Evolutionary conservation across 441 rosid species (phyloP).

Genomic region (Theobroma grandiflorum): DNA sequence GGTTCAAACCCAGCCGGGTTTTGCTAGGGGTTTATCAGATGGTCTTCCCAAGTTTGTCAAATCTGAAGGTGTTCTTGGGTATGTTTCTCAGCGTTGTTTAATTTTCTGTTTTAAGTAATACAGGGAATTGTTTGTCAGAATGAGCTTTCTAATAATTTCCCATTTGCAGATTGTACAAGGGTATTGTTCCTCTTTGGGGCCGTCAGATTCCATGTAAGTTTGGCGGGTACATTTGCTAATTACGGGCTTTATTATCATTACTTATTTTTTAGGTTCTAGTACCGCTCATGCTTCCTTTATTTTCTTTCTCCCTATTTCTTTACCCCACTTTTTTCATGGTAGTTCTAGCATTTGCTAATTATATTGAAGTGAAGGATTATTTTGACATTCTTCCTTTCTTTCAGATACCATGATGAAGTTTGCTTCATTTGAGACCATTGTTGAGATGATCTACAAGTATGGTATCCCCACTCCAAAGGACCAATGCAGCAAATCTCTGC

Average conservation of each 20-base stretch:
- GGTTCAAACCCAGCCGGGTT: constrained; percentile 99
- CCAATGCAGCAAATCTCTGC: constrained; percentile 87
- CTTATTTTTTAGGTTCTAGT: background rate
- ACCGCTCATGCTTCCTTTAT: background rate
- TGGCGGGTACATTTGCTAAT: background rate
- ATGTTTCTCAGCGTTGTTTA: constrained; percentile 32
- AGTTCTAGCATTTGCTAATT: constrained; percentile 8
- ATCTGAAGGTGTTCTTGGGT: constrained; percentile 95
- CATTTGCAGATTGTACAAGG: constrained; percentile 88
- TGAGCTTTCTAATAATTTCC: constrained; percentile 13
- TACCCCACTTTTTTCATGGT: background rate
- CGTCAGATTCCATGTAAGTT: constrained; percentile 99
- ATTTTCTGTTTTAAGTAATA: background rate
- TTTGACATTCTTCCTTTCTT: constrained; percentile 8
- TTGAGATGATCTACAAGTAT: constrained; percentile 95
- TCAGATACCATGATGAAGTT: constrained; percentile 99
- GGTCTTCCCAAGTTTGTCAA: constrained; percentile 94
- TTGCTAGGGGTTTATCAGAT: constrained; percentile 94
- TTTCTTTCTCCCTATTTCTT: background rate
- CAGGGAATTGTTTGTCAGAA: background rate
- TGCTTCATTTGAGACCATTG: constrained; percentile 97
- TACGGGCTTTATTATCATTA: background rate
- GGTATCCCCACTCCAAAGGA: constrained; percentile 87
- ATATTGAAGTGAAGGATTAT: background rate
- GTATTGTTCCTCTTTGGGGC: constrained; percentile 98